Percentiles rank a stretch among this genome's conserved stretches.
Evolutionary conservation across 1,284 basidiomycete species (phyloP).

Genomic region (Irpex lacteus): DNA sequence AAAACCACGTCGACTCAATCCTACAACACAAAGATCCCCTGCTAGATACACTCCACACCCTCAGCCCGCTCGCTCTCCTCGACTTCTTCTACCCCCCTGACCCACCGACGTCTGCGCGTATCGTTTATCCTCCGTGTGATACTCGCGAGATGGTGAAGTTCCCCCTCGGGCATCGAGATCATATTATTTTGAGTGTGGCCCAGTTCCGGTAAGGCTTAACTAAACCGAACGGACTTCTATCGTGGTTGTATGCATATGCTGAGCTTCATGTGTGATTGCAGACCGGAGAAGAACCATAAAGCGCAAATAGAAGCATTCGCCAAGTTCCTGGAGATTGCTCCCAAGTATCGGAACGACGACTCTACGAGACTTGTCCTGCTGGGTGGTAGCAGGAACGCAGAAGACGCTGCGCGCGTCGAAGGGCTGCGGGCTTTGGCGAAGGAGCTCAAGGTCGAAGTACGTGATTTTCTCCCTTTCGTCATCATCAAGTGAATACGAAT

Average conservation of each 20-base stretch:
- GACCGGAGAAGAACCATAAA: constrained; percentile 94
- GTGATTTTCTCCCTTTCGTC: constrained; percentile 7
- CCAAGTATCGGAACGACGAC: constrained; percentile 45
- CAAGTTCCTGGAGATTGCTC: constrained; percentile 55
- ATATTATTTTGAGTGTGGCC: constrained; percentile 82
- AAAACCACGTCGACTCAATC: constrained; percentile 77
- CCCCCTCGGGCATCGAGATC: constrained; percentile 57
- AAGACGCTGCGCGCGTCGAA: constrained; percentile 72
- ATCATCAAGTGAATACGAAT: background rate
- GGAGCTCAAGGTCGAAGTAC: constrained; percentile 67
- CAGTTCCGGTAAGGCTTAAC: constrained; percentile 76
- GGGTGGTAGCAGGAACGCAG: constrained; percentile 80
- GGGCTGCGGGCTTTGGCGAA: constrained; percentile 56
- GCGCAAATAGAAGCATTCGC: constrained; percentile 77
- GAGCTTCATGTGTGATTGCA: constrained; percentile 23
- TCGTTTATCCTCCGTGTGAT: constrained; percentile 94
- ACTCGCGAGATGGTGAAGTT: constrained; percentile 71
- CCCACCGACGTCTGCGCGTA: constrained; percentile 33
- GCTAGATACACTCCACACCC: constrained; percentile 41
- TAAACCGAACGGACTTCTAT: background rate
- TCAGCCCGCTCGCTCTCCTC: constrained; percentile 26
- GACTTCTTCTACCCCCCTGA: constrained; percentile 20
- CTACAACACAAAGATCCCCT: constrained; percentile 53
- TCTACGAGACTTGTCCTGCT: constrained; percentile 67
- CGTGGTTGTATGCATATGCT: background rate